Evolutionary conservation across 495 filamentous ascomycete genomes (phyloP).

Genomic region (Margaritispora aquatica): DNA sequence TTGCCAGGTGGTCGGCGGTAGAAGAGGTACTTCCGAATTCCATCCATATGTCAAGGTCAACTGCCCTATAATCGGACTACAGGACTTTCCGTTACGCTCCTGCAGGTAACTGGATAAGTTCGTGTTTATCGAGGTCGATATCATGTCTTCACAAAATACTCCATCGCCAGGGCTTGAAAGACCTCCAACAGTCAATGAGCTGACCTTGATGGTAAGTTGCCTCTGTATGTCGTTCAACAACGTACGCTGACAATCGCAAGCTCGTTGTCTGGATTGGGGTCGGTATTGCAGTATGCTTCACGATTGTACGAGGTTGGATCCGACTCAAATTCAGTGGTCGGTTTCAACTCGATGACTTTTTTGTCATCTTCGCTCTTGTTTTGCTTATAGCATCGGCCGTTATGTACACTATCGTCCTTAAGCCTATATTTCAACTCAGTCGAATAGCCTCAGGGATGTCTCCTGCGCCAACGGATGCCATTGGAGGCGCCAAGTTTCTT

Average conservation of each 20-base stretch:
- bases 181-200: slow-evolving; percentile 1
- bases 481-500: not conserved
- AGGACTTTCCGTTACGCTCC: not conserved
- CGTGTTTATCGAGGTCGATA: not conserved
- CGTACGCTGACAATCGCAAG: not conserved
- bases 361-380: not conserved
- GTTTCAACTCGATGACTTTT: slow-evolving; percentile 7
- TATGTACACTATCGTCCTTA: not conserved
- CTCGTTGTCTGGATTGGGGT: slow-evolving; percentile 1
- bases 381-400: not conserved
- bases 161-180: not conserved
- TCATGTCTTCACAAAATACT: not conserved
- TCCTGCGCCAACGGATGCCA: not conserved
- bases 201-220: slow-evolving; percentile 5
- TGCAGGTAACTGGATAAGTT: not conserved
- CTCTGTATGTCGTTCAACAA: not conserved
- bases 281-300: not conserved
- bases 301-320: not conserved
- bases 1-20: not conserved
- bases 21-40: not conserved
- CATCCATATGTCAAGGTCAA: not conserved
- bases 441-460: not conserved
- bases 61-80: not conserved
- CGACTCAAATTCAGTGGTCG: slow-evolving; percentile 4
- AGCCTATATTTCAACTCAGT: not conserved